Base-by-base conservation (phyloP, 441 rosid species). In the Arabidopsis hybrid region DNA sequence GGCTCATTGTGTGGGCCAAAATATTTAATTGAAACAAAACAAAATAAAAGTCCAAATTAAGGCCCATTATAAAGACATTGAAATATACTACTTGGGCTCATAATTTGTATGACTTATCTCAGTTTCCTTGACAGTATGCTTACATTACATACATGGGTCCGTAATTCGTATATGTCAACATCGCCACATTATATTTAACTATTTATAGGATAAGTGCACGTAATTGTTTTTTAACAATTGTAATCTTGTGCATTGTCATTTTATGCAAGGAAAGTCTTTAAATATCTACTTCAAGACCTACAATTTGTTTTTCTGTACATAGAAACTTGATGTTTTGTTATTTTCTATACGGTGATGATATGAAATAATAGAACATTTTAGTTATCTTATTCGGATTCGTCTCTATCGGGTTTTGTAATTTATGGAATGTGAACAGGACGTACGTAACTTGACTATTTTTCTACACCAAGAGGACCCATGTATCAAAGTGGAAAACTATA, bases 401-500 rank as follows among this genome's bases (percentile, higher is more conserved):
- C 21, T 56, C 34, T 29, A 42, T 69, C 0, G 4, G 1, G 11
- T 3, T 36, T 13, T 26, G 39, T 38, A 58, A 13, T 12, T 17
- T 13, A 18, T 14, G n/a, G 12, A 60, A 60, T 38, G 18, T 39
- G 60, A 73, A 65, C n/a, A 56, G 4, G 12, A 21, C 26, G 26
- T 21, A 65, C 18, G 60, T 49, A 74, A 29, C 42, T 65, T 65
- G 21, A 47, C 56, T 74, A 34, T 74, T 10, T 59, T 60, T 51
- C 34, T 52, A 34, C 32, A 46, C 13, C 21, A 5, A 49, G 29
- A 66, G 61, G 61, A 39, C 66, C 35, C 78, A 58, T 21, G 26
- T 60, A 7, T 74, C 14, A 59, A 18, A 6, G 32, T 50, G 35
- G 59, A 12, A 36, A 65, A 16, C 45, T 47, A 58, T 49, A 29